Evolutionary conservation across 2,329 filamentous ascomycete species (phyloP).

Genomic region (Colletotrichum melonis): DNA sequence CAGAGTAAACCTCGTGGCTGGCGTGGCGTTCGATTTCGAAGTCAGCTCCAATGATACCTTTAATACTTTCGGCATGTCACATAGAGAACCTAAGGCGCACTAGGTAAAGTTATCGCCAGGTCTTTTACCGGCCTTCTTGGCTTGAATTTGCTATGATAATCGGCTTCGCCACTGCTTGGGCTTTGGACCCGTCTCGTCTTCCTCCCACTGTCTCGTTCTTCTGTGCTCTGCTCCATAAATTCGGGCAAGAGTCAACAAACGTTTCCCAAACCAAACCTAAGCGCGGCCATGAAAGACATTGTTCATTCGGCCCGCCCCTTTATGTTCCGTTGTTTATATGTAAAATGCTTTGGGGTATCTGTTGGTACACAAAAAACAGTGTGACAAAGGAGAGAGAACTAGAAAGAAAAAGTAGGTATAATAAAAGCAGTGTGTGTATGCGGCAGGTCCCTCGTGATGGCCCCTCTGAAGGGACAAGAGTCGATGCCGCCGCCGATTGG

Average conservation of each 20-base stretch:
- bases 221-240: neutral
- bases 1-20: neutral
- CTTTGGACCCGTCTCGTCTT: neutral
- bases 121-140: conserved; percentile 17
- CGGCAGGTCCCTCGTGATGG: neutral
- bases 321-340: conserved; percentile 34
- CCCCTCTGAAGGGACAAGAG: neutral
- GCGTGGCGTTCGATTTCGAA: too few species aligned
- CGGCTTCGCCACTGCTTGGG: conserved; percentile 16
- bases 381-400: conserved; percentile 34
- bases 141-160: conserved; percentile 26
- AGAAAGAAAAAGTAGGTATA: conserved; percentile 14
- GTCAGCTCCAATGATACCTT: neutral
- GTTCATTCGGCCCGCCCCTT: conserved; percentile 17
- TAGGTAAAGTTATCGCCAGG: neutral
- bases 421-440: conserved; percentile 11
- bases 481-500: conserved; percentile 24
- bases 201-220: neutral
- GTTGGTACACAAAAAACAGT: conserved; percentile 36
- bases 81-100: too few species aligned
- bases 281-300: conserved; percentile 8
- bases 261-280: conserved; percentile 10
- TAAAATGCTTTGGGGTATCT: conserved; percentile 37
- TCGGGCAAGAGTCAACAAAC: conserved; percentile 8
- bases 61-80: neutral